Conservation (phyloP, 2,329 filamentous ascomycete genomes). For the Paecilomyces sp. region DNA sequence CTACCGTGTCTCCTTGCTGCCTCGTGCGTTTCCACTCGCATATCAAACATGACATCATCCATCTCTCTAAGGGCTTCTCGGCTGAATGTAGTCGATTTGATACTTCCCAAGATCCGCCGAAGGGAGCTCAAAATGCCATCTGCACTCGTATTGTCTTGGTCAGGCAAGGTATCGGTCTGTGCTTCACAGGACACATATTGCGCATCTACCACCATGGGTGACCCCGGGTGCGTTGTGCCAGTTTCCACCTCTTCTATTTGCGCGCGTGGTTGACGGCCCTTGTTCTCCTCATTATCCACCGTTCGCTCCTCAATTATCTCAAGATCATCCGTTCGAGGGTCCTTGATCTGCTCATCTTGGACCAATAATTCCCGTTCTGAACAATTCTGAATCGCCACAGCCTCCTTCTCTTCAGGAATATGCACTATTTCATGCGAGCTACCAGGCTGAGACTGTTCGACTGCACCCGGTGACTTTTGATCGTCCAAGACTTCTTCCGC, state of each 20-base stretch:
- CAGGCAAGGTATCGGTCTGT: constrained; percentile 10
- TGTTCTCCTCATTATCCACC: neutral
- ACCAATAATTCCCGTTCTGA: neutral
- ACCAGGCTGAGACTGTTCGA: neutral
- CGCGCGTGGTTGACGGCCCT: neutral
- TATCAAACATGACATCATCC: constrained; percentile 73
- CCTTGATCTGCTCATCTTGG: neutral
- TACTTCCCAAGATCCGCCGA: constrained; percentile 50
- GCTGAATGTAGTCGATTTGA: constrained; percentile 55
- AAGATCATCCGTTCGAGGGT: neutral
- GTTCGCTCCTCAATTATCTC: neutral
- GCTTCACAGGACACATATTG: constrained; percentile 6
- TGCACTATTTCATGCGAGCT: neutral
- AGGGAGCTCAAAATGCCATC: constrained; percentile 47
- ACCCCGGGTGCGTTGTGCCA: neutral
- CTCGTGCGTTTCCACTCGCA: constrained; percentile 65
- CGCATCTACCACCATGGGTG: neutral
- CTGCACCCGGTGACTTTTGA: neutral
- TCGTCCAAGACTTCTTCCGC: neutral
- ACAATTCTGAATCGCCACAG: neutral
- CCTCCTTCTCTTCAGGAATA: neutral
- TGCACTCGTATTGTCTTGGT: neutral
- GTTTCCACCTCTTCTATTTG: neutral
- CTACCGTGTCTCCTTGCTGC: constrained; percentile 51
- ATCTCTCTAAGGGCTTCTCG: constrained; percentile 61